phyloP scores from a whole-genome alignment of 345 rosid genomes.

The Boechera stricta region DNA sequence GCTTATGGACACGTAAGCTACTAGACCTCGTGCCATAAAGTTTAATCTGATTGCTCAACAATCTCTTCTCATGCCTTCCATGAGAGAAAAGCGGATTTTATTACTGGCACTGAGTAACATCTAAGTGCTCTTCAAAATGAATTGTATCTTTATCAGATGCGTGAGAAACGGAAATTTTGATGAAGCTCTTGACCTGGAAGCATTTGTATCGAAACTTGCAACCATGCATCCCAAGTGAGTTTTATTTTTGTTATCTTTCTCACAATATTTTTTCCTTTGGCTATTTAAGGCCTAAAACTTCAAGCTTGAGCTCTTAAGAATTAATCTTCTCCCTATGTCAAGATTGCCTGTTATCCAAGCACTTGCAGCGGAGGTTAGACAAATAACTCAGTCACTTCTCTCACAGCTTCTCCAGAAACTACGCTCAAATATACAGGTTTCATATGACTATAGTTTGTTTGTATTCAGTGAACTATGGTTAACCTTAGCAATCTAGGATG shows the following conservation, averaged over 20 bases:
- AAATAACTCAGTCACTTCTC: conserved; percentile 94
- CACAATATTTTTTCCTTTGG: neutral
- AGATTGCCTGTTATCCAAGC: conserved; percentile 93
- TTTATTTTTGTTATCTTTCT: conserved; percentile 27
- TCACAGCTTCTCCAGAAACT: conserved; percentile 91
- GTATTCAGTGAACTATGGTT: conserved; percentile 19
- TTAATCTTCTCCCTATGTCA: conserved; percentile 31
- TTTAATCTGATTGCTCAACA: neutral
- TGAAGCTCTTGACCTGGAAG: conserved; percentile 97
- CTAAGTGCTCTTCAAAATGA: neutral
- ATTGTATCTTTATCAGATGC: conserved; percentile 58
- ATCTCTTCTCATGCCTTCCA: conserved; percentile 24
- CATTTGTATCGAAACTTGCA: conserved; percentile 84
- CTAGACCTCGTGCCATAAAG: conserved; percentile 2
- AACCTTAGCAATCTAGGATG: conserved; percentile 14
- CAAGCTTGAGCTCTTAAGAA: conserved; percentile 33
- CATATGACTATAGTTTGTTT: conserved; percentile 24
- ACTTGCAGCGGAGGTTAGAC: conserved; percentile 85
- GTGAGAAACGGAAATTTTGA: conserved; percentile 97
- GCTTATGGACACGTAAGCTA: conserved; percentile 97
- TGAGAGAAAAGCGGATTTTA: neutral
- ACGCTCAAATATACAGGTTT: conserved; percentile 92
- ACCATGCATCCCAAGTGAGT: conserved; percentile 99
- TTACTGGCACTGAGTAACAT: conserved; percentile 8
- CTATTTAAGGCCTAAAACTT: conserved; percentile 32